Conservation (phyloP, 2,329 filamentous ascomycete species). For the Pyricularia pennisetigena region DNA sequence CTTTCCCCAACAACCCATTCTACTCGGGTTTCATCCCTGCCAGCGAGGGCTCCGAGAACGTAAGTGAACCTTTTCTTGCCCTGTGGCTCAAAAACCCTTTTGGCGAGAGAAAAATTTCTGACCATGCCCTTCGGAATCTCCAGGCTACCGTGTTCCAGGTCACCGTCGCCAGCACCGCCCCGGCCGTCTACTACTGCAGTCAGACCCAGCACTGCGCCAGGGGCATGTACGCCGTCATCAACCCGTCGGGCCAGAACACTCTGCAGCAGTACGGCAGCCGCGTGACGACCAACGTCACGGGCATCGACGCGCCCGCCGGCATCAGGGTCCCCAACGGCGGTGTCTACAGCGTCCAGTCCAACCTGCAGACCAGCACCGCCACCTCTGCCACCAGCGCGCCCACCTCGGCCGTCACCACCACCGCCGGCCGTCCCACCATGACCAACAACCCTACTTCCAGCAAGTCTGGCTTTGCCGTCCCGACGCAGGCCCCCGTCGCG, state of each 20-base stretch:
- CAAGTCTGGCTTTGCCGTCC: not conserved
- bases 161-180: constrained; percentile 27
- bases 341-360: not conserved
- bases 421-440: not conserved
- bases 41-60: constrained; percentile 10
- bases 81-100: not conserved
- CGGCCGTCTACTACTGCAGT: constrained; percentile 36
- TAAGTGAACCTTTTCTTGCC: constrained; percentile 6
- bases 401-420: not conserved
- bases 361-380: not conserved
- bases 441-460: not conserved
- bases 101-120: not conserved
- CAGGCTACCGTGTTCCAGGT: constrained; percentile 29
- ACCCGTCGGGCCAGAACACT: constrained; percentile 17
- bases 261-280: constrained; percentile 10
- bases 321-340: constrained; percentile 1
- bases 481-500: constrained; percentile 2
- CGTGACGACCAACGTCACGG: not conserved
- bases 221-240: constrained; percentile 36
- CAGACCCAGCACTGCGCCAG: constrained; percentile 30
- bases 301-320: not conserved
- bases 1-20: constrained; percentile 27
- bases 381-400: not conserved
- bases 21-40: constrained; percentile 37
- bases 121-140: not conserved